Evolutionary conservation across 208 protist genomes (phyloP).

Genomic region (Leishmania tropica): DNA sequence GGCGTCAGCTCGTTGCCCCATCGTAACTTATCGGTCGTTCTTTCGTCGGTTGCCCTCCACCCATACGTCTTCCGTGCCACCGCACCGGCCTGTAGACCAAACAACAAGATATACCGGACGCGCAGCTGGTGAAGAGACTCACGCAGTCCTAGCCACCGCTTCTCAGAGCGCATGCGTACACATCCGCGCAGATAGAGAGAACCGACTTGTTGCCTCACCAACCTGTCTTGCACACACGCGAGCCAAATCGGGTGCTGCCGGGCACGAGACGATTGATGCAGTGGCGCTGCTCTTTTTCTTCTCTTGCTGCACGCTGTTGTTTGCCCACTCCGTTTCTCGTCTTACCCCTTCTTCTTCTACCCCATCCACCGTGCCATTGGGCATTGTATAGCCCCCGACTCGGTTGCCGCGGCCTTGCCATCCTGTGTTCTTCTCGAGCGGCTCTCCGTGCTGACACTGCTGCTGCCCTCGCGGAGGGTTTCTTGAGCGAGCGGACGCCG

Average conservation of each 20-base stretch:
- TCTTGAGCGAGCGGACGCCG: not conserved
- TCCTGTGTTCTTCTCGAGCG: not conserved
- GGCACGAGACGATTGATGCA: not conserved
- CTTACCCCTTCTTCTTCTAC: not conserved
- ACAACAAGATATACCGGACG: not conserved
- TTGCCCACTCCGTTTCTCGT: not conserved
- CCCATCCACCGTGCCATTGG: not conserved
- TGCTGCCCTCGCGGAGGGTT: not conserved
- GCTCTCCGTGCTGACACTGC: not conserved
- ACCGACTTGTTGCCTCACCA: not conserved
- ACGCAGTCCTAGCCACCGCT: not conserved
- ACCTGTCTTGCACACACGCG: not conserved
- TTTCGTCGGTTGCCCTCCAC: not conserved
- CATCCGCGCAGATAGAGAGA: not conserved
- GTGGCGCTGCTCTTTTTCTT: not conserved
- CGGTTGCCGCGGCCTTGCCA: not conserved
- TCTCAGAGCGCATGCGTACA: not conserved
- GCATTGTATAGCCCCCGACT: not conserved
- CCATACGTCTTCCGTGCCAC: not conserved
- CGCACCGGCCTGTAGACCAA: not conserved
- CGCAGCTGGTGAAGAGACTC: not conserved
- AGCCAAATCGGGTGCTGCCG: not conserved
- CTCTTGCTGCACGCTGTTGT: not conserved
- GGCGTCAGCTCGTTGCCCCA: not conserved
- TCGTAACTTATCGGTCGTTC: not conserved